These are phyloP conservation scores for Grigorovia transvaalensis DNA, from an alignment of 805 yeast species.

Conservation along the genomic window DNA sequence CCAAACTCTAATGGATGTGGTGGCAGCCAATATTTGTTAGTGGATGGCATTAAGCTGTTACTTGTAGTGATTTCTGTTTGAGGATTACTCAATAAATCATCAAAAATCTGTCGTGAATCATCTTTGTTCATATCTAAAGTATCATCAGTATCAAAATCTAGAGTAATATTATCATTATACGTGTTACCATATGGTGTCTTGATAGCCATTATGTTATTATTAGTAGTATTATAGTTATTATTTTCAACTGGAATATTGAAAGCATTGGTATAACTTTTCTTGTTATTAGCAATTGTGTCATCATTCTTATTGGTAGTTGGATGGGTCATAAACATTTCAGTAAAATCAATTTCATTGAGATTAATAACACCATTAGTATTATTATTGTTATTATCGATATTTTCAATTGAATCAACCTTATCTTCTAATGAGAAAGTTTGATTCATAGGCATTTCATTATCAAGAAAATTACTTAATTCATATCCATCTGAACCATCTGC, in stretches of 20 bases:
- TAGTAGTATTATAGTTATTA: not conserved
- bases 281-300: not conserved
- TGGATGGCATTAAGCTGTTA: not conserved
- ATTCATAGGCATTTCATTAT: not conserved
- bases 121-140: not conserved
- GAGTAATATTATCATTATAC: not conserved
- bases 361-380: conserved; percentile 5
- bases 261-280: not conserved
- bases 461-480: too few species aligned
- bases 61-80: not conserved
- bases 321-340: conserved; percentile 20
- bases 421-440: too few species aligned
- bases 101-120: not conserved
- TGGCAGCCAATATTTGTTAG: not conserved
- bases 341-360: conserved; percentile 26
- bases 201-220: not conserved
- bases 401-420: not conserved
- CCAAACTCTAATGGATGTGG: not conserved
- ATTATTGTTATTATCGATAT: not conserved
- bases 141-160: not conserved
- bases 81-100: not conserved
- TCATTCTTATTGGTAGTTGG: not conserved
- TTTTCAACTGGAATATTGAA: not conserved
- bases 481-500: not conserved
- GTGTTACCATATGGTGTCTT: not conserved